phyloP scores from a whole-genome alignment of 2,329 filamentous ascomycete genomes.

The Phoma sp. region DNA sequence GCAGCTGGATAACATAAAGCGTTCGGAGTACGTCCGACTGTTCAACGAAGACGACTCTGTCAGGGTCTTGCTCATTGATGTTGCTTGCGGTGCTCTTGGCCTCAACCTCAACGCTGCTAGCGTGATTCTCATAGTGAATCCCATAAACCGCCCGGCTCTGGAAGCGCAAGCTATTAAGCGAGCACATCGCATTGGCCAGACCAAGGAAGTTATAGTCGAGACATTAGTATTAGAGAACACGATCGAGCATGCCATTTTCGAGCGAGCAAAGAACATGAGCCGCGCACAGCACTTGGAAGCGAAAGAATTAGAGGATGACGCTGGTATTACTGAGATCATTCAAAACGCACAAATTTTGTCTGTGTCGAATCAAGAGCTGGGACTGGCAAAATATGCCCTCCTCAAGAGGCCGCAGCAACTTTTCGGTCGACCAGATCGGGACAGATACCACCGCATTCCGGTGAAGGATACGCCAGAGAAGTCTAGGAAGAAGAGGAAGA shows the following conservation, averaged over 20 bases:
- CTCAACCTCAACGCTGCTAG: conserved; percentile 84
- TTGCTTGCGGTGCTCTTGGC: conserved; percentile 87
- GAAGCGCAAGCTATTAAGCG: conserved; percentile 93
- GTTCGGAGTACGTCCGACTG: conserved; percentile 76
- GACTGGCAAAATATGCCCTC: conserved; percentile 49
- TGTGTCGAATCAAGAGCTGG: conserved; percentile 43
- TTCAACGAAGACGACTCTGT: conserved; percentile 76
- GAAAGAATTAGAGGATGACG: conserved; percentile 65
- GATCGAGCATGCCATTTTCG: conserved; percentile 83
- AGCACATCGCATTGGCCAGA: conserved; percentile 86
- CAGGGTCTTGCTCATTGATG: conserved; percentile 86
- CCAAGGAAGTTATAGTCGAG: conserved; percentile 78
- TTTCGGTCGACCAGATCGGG: conserved; percentile 49
- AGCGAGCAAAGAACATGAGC: conserved; percentile 76
- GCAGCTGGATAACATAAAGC: conserved; percentile 64
- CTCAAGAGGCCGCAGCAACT: conserved; percentile 52
- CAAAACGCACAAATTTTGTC: conserved; percentile 60
- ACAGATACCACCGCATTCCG: conserved; percentile 39
- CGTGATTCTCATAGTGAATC: conserved; percentile 86
- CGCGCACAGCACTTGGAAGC: conserved; percentile 62
- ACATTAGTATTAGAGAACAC: conserved; percentile 81
- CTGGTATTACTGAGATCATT: conserved; percentile 64
- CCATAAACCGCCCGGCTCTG: conserved; percentile 81
- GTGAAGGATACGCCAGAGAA: conserved; percentile 23
- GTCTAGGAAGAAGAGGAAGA: conserved; percentile 28